A percentile compares a stretch with the other conserved stretches of the same genome.
These are phyloP conservation scores for Mycosphaerelloides madeirae DNA, from an alignment of 2,329 filamentous ascomycete species.

Conservation along the genomic window DNA sequence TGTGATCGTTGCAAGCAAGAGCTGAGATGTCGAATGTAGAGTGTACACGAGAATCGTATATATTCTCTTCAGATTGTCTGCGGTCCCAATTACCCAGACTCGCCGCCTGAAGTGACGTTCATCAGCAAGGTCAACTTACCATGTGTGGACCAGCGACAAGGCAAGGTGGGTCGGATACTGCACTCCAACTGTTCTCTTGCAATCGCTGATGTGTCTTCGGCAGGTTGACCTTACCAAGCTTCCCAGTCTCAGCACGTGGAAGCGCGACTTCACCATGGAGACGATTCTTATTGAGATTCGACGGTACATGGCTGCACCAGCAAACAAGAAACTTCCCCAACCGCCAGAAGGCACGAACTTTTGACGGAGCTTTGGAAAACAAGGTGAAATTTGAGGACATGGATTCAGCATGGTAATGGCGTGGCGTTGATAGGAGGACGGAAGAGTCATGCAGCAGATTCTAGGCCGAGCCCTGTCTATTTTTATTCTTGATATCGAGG, in stretches of 20 bases:
- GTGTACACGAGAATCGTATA: slow-evolving; percentile 96
- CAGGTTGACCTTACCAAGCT: slow-evolving; percentile 79
- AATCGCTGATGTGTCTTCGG: background rate
- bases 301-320: slow-evolving; percentile 87
- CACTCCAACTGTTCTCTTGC: too few relatives aligned
- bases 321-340: slow-evolving; percentile 93
- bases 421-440: slow-evolving; percentile 3
- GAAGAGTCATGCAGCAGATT: background rate
- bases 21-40: slow-evolving; percentile 47
- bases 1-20: background rate
- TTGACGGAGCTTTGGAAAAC: slow-evolving; percentile 12
- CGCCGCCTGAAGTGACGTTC: slow-evolving; percentile 85
- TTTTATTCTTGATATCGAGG: background rate
- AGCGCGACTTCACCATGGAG: slow-evolving; percentile 90
- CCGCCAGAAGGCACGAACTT: slow-evolving; percentile 74
- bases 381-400: background rate
- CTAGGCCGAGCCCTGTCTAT: slow-evolving; percentile 2
- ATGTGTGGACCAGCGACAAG: slow-evolving; percentile 76
- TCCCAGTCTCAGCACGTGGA: slow-evolving; percentile 84
- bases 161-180: slow-evolving; percentile 51
- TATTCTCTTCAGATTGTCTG: slow-evolving; percentile 98
- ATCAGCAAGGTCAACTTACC: slow-evolving; percentile 95
- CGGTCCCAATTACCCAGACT: slow-evolving; percentile 80
- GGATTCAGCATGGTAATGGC: slow-evolving; percentile 13
- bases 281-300: slow-evolving; percentile 78